Evolutionary conservation across 1,139 yeast species (phyloP), one percentile per base, ranked within the genome.

Genomic region (Hemisphaericaspora xylofermentans): DNA sequence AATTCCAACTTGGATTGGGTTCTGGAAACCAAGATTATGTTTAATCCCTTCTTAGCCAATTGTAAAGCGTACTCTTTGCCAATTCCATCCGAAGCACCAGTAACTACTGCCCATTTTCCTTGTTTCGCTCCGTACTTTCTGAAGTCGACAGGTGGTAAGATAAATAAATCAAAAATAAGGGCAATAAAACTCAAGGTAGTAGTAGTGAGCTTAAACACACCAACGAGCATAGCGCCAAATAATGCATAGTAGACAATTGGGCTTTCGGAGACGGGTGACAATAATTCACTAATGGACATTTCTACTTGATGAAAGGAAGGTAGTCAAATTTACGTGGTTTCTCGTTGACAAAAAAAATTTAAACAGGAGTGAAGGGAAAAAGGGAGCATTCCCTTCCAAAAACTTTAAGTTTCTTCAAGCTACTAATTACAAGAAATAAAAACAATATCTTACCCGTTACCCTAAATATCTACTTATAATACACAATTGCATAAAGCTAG

Each of bases 51-150:
- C 43, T 76, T 64, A 15, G 98, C 98, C 65, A 93, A 75, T 67
- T 93, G 98, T 26, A 68, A 59, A 1, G 96, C 84, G 58, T 78
- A 93, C 61, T 93, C 96, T 58, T 89, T 88, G 45, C 99, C 99
- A 57, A 93, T 85, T 32, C 99, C 98, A 61, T 93, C 98, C 38
- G 97, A 88, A 5, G 98, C 95, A 45, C 99, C 99, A 5, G 98
- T 93, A 19, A 93, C 77, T 26, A 93, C 85, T 6, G 97, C 97
- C 95, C 96, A 88, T 42, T 75, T 68, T 24, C 78, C 82, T 38
- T 66, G 67, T 44, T 54, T 73, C 33, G 71, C 68, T n/a, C 97
- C 96, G 58, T 88, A 89, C 60, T 79, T 82, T 39, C 58, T 56
- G 57, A 76, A 82, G 58, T 78, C 70, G 35, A 81, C 80, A 5